These are phyloP conservation scores for Wakefieldia striispora DNA, from an alignment of 768 basidiomycete species.

Conservation along the genomic window DNA sequence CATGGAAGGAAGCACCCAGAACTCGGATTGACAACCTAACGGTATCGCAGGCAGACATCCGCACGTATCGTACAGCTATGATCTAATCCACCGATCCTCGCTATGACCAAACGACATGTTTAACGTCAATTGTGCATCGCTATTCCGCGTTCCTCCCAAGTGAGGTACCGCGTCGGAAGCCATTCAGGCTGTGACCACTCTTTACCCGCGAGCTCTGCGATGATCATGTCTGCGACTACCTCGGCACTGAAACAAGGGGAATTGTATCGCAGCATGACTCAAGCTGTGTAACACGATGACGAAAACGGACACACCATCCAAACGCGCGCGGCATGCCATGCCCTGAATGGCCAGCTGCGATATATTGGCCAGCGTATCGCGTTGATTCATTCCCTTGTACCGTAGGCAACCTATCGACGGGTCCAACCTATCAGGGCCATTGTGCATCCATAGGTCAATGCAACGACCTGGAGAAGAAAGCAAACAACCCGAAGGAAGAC, in stretches of 20 bases:
- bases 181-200: slow-evolving; percentile 56
- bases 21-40: background rate
- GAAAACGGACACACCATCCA: slow-evolving; percentile 43
- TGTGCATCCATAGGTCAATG: too few species aligned
- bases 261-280: background rate
- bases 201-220: slow-evolving; percentile 41
- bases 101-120: too few species aligned
- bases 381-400: slow-evolving; percentile 15
- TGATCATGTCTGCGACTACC: slow-evolving; percentile 57
- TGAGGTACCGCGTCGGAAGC: slow-evolving; percentile 58
- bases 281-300: background rate
- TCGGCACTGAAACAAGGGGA: slow-evolving; percentile 47
- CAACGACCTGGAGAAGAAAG: background rate
- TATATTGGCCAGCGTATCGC: slow-evolving; percentile 57
- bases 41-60: background rate
- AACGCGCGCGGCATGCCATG: slow-evolving; percentile 82
- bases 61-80: background rate
- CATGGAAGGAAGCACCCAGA: background rate
- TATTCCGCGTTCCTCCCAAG: slow-evolving; percentile 20
- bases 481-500: slow-evolving; percentile 21
- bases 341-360: slow-evolving; percentile 70
- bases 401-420: slow-evolving; percentile 39
- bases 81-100: background rate
- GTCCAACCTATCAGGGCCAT: slow-evolving; percentile 51
- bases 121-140: background rate